phyloP scores from a whole-genome alignment of 352 stramenopile species.

The Phytophthora tentaculata region DNA sequence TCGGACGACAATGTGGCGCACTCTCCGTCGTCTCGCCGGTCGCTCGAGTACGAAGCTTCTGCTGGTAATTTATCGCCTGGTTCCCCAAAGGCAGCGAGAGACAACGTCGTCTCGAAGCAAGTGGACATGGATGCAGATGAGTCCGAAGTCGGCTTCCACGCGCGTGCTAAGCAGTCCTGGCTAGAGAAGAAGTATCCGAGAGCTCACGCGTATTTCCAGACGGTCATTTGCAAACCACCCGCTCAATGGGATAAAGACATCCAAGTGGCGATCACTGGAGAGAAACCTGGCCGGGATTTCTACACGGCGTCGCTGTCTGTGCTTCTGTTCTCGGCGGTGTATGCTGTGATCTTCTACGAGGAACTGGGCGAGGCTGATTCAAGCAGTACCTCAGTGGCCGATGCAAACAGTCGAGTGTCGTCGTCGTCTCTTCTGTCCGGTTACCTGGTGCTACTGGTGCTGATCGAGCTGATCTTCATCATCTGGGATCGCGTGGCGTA shows the following conservation, averaged over 20 bases:
- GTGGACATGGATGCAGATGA: conserved; percentile 69
- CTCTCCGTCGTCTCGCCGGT: conserved; percentile 27
- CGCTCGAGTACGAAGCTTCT: conserved; percentile 25
- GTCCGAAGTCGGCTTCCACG: conserved; percentile 42
- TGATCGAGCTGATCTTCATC: conserved; percentile 82
- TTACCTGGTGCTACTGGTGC: conserved; percentile 86
- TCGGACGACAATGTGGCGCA: conserved; percentile 27
- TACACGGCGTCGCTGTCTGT: conserved; percentile 73
- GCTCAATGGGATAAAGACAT: conserved; percentile 89
- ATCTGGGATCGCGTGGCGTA: conserved; percentile 89
- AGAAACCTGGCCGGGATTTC: conserved; percentile 82
- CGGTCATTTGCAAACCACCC: conserved; percentile 68
- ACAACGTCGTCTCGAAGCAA: conserved; percentile 57
- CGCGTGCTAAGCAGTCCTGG: conserved; percentile 61
- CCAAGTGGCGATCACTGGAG: conserved; percentile 74
- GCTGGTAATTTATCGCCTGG: conserved; percentile 10
- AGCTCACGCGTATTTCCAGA: conserved; percentile 63
- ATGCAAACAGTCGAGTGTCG: conserved; percentile 59
- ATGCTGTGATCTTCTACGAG: conserved; percentile 82
- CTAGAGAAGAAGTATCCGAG: conserved; percentile 57
- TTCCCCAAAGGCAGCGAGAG: conserved; percentile 26
- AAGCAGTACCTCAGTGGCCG: conserved; percentile 38
- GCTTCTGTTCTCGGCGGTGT: conserved; percentile 70
- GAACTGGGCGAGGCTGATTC: conserved; percentile 65
- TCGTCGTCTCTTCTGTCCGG: conserved; percentile 83